Base-by-base conservation (phyloP, 352 stramenopile genomes). In the Globisporangium polare region DNA sequence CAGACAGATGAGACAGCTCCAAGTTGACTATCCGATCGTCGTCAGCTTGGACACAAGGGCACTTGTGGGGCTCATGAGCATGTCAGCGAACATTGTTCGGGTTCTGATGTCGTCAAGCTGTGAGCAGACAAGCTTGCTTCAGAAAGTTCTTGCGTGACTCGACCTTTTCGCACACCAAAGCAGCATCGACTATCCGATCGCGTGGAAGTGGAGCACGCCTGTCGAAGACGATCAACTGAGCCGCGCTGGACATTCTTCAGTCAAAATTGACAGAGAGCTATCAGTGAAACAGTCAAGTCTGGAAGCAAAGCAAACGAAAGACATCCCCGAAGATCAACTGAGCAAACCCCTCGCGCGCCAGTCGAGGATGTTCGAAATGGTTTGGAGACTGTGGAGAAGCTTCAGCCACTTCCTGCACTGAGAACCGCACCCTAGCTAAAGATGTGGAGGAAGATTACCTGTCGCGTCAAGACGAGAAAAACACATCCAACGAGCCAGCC, bases 91-190 rank as follows among this genome's bases (percentile, higher is more conserved):
- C 15, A 75, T 65, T 41, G 52, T 67, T 2, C 33, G 35, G 3
- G 66, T 75, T 13, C 31, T 75, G 22, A 39, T 72, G 10, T 69
- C 68, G 6, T 58, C 65, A 15, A 43, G 53, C 5, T 33, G 37
- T 22, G 65, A 60, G 17, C 65, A 73, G 27, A 59, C 17, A 10
- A 61, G 64, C 35, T 31, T 72, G 37, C 41, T 70, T 24, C 63
- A 66, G 29, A 67, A 66, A 20, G 27, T 75, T 0, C 45, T 75
- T 6, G 31, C 20, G 7, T 47, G 24, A n/a, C 43, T 75, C 35
- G 35, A 59, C 35, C 53, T 59, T 18, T 13, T 27, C n/a, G 35
- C 2, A 12, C 12, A 17, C 33, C 47, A 53, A 31, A 24, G 41
- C 20, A 39, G 33, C 13, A 13, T 13, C 8, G 13, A 12, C 2